Base-by-base conservation (phyloP, 768 basidiomycete genomes). In the Vararia minispora region DNA sequence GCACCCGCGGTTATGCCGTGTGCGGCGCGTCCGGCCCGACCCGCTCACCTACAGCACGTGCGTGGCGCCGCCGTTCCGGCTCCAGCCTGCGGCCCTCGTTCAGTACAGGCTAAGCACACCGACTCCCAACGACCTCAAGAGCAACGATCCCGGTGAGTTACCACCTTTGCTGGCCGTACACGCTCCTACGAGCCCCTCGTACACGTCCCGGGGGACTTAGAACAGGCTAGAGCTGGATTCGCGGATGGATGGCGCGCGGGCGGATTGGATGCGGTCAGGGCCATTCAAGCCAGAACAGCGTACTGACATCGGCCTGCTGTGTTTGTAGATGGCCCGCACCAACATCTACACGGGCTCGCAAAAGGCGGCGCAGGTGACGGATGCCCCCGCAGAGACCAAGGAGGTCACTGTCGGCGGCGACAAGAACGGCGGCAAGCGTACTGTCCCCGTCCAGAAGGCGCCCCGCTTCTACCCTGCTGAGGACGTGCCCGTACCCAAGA, bases 381-480 rank as follows among this genome's bases (percentile, higher is more conserved):
- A 74, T 51, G 71, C 78, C 45, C 62, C 66, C 41, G 62, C 79
- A 35, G 65, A 74, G 37, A 72, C 68, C 51, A 72, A 79, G 58
- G 85, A 87, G 69, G 87, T 87, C 54, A 66, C 75, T 48, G 68
- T 97, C 48, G 83, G 84, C 44, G 91, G 92, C 46, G 79, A 76
- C 53, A 91, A 88, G 69, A 97, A 97, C 63, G 85, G 90, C 48
- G 68, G 73, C 54, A 87, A 78, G 55, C 88, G 92, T 62, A 67
- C 84, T 44, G 76, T 95, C 45, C 90, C 92, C 42, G 80, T 79
- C 44, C 57, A 68, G 53, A 90, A 90, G 63, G 86, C 88, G 46
- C 72, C 87, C 36, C 81, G 82, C 52, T 92, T 79, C 76, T 95
- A 95, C 68, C 87, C 90, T 40, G 88, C 89, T 47, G 94, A 98